Evolutionary conservation across 306 rosid genomes (phyloP).

Genomic region (Hippophae gyantsensis): DNA sequence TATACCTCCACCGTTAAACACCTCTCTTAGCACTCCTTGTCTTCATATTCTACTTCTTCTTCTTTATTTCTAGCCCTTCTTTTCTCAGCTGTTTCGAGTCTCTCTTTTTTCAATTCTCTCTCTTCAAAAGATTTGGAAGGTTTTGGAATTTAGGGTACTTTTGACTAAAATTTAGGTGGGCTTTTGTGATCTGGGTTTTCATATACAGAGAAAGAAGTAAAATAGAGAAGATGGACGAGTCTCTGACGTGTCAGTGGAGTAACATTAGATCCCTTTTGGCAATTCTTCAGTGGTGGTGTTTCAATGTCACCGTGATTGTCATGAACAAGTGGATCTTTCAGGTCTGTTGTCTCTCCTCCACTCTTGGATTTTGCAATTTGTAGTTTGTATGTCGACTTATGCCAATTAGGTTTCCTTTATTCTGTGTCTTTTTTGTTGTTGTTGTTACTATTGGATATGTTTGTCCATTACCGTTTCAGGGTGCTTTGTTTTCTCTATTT

Average conservation of each 20-base stretch:
- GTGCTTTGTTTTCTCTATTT: no score
- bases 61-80: no score
- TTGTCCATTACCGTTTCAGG: no score
- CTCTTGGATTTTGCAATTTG: neutral
- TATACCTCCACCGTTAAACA: no score
- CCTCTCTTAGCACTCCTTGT: no score
- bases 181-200: constrained; percentile 15
- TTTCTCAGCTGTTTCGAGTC: constrained; percentile 6
- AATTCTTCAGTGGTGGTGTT: constrained; percentile 91
- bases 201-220: constrained; percentile 12
- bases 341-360: constrained; percentile 25
- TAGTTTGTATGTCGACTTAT: no score
- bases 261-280: constrained; percentile 74
- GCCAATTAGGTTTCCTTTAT: no score
- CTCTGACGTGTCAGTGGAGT: constrained; percentile 54
- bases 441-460: neutral
- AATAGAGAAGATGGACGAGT: constrained; percentile 52
- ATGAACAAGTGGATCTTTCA: constrained; percentile 99
- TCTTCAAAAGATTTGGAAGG: neutral
- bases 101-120: neutral
- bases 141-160: constrained; percentile 8
- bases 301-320: constrained; percentile 87
- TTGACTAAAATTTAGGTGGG: neutral
- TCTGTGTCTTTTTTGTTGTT: neutral
- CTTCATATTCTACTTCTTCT: no score